Percentiles rank a stretch among this genome's conserved stretches.
Evolutionary conservation across 169 alveolate genomes (phyloP).

Genomic region (Babesia gibsoni): DNA sequence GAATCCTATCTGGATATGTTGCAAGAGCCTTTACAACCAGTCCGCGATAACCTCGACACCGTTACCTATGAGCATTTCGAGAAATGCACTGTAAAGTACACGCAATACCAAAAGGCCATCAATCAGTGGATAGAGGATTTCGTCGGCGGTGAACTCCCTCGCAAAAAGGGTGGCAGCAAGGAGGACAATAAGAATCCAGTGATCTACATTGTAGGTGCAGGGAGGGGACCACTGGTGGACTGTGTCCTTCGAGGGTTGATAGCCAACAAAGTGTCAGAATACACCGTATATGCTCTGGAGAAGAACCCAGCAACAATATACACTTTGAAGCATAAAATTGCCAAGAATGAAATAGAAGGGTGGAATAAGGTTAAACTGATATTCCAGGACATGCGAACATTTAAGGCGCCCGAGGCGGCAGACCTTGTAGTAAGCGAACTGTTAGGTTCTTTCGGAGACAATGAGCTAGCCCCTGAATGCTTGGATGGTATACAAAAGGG

Average conservation of each 20-base stretch:
- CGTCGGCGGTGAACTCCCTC: neutral
- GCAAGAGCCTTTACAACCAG: constrained; percentile 76
- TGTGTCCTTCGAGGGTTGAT: constrained; percentile 58
- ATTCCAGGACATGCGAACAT: constrained; percentile 69
- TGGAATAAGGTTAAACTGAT: constrained; percentile 72
- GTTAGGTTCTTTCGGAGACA: constrained; percentile 77
- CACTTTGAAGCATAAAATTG: constrained; percentile 56
- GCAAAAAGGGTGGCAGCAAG: neutral
- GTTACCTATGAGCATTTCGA: constrained; percentile 72
- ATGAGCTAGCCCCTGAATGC: constrained; percentile 78
- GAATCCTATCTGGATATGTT: constrained; percentile 59
- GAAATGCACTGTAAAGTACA: constrained; percentile 63
- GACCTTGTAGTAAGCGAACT: constrained; percentile 71
- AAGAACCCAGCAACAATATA: constrained; percentile 72
- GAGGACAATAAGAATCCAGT: neutral
- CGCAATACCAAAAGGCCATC: constrained; percentile 67
- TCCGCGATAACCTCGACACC: constrained; percentile 71
- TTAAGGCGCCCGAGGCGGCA: constrained; percentile 62
- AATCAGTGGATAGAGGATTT: constrained; percentile 37
- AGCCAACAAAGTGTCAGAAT: constrained; percentile 16
- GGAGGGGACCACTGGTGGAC: constrained; percentile 77
- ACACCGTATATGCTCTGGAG: constrained; percentile 67
- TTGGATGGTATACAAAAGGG: constrained; percentile 68
- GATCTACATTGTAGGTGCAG: constrained; percentile 75
- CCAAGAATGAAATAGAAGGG: constrained; percentile 13